Percentiles rank a stretch among this genome's conserved stretches.
Conservation (phyloP, 768 basidiomycete genomes). For the Crucibulum laeve region DNA sequence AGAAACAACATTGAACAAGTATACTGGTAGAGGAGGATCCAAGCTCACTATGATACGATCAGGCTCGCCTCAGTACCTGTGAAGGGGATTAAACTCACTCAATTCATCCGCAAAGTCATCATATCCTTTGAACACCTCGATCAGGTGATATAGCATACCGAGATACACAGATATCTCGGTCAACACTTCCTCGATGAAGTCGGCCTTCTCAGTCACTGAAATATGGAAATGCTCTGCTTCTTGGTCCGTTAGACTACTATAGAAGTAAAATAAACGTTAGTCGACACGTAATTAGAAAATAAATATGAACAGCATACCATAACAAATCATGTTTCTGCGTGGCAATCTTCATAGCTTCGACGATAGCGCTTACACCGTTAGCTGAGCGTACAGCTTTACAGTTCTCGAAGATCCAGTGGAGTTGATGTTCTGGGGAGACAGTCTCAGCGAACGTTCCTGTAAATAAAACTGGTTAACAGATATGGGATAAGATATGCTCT, state of each 20-base stretch:
- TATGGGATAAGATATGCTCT: not conserved
- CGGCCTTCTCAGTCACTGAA: constrained; percentile 63
- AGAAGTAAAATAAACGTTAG: constrained; percentile 5
- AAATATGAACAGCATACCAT: constrained; percentile 40
- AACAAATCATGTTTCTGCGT: constrained; percentile 82
- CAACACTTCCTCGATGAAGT: constrained; percentile 84
- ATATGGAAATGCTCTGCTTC: constrained; percentile 72
- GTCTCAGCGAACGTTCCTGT: constrained; percentile 90
- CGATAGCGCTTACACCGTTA: constrained; percentile 78
- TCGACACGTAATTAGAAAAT: not conserved
- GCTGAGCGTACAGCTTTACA: constrained; percentile 79
- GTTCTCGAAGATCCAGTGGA: constrained; percentile 95
- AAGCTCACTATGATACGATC: constrained; percentile 68
- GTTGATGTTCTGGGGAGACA: constrained; percentile 86
- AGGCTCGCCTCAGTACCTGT: not conserved
- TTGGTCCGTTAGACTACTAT: constrained; percentile 70
- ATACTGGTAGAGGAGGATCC: constrained; percentile 91
- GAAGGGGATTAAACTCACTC: constrained; percentile 50
- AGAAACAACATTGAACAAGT: constrained; percentile 87
- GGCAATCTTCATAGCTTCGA: constrained; percentile 88
- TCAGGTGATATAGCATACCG: constrained; percentile 91
- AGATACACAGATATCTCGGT: constrained; percentile 92
- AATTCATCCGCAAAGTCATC: constrained; percentile 96
- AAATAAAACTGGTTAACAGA: not conserved
- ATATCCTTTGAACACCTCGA: constrained; percentile 90